Base-by-base conservation (phyloP, 441 rosid species). In the Capsella rubella region DNA sequence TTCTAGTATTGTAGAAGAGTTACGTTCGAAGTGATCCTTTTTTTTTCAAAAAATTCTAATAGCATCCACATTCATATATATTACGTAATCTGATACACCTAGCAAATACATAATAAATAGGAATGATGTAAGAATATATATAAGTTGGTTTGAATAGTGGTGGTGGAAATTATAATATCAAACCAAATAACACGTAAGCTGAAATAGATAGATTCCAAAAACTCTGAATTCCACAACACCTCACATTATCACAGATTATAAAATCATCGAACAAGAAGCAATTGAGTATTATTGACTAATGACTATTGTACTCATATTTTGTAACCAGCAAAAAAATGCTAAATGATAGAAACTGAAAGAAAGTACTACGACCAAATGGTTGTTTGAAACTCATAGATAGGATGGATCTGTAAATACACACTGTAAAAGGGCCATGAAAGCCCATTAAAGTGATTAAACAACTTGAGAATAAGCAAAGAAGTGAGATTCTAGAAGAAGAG, bases 401-500 rank as follows among this genome's bases (percentile, higher is more conserved):
- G 45, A 25, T 31, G 3, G 46, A 47, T 39, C 4, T 15, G 2
- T 31, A 29, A 4, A n/a, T 4, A 58, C 25, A 39, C 31, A 59
- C n/a, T 37, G 50, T 12, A 63, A 21, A 21, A 12, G 3, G 72
- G 72, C 69, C 75, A 43, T 28, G 29, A 21, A 65, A 51, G 72
- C 76, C 72, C 67, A 56, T 4, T 21, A 21, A 14, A 55, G 40
- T 21, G 25, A 16, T 0, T 16, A 16, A 16, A 18, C 6, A 63
- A 35, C 45, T 15, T 13, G n/a, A 42, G 6, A 11, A 15, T 12
- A 50, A 42, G 58, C 40, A 64, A 16, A 12, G 5, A 34, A 47
- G 62, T 32, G 31, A 31, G 50, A 31, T 71, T 77, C 80, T 77
- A 77, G 80, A 77, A 71, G 80, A 71, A 21, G 25, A 21, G 25